Conservation (phyloP, 2,329 filamentous ascomycete genomes). For the Xylariaceae sp. region DNA sequence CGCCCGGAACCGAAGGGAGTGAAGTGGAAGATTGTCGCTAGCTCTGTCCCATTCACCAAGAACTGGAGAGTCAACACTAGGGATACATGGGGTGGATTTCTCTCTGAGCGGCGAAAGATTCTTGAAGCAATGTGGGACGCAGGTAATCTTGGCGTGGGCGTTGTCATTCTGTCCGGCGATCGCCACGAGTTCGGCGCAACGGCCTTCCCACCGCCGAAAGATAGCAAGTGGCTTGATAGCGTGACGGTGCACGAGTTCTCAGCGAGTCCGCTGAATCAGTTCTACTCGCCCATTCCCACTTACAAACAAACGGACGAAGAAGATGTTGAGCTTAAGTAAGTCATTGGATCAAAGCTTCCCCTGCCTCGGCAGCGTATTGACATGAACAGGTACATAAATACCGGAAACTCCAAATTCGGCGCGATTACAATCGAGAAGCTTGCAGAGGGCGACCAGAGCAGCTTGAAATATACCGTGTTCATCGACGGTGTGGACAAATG, state of each 20-base stretch:
- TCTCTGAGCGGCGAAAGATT: conserved; percentile 75
- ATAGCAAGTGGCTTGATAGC: conserved; percentile 63
- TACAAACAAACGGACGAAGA: conserved; percentile 81
- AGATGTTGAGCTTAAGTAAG: conserved; percentile 83
- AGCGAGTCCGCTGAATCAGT: conserved; percentile 88
- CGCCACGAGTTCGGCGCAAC: conserved; percentile 97
- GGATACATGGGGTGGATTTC: conserved; percentile 94
- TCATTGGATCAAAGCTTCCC: conserved; percentile 26
- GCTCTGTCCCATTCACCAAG: conserved; percentile 92
- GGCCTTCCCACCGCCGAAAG: conserved; percentile 65
- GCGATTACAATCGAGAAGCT: conserved; percentile 76
- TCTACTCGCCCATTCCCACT: conserved; percentile 82
- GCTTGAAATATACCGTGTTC: conserved; percentile 79
- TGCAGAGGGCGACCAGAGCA: conserved; percentile 66
- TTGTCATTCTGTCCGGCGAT: conserved; percentile 86
- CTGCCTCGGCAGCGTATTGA: conserved; percentile 23
- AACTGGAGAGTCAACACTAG: conserved; percentile 89
- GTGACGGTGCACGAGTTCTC: conserved; percentile 87
- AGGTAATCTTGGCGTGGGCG: conserved; percentile 72
- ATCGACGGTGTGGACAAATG: conserved; percentile 80
- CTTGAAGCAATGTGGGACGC: conserved; percentile 93
- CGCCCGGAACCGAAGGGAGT: conserved; percentile 75
- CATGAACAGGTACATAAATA: conserved; percentile 68
- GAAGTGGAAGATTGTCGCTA: conserved; percentile 91
- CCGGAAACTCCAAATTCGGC: conserved; percentile 88